phyloP scores from a whole-genome alignment of 495 filamentous ascomycete species.

The Aspergillus conjunctus region DNA sequence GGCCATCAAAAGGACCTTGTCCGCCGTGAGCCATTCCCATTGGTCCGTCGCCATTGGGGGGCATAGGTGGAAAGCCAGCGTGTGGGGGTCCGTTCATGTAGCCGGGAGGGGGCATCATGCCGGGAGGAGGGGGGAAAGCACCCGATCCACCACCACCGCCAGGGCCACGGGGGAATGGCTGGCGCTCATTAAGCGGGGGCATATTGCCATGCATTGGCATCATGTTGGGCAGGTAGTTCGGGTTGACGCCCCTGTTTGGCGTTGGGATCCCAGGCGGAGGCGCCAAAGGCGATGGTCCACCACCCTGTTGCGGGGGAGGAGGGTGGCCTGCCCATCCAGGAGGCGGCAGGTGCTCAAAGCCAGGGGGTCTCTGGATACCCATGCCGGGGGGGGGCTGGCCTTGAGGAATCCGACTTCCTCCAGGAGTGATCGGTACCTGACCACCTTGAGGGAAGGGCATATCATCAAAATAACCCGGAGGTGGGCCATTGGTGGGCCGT shows the following conservation, averaged over 20 bases:
- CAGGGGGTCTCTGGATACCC: slow-evolving; percentile 51
- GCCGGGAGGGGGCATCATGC: slow-evolving; percentile 55
- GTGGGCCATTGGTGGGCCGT: slow-evolving; percentile 42
- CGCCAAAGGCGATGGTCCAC: slow-evolving; percentile 41
- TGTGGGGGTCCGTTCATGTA: slow-evolving; percentile 52
- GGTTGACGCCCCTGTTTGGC: slow-evolving; percentile 43
- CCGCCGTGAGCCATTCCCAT: slow-evolving; percentile 42
- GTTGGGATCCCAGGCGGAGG: slow-evolving; percentile 52
- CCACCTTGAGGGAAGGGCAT: slow-evolving; percentile 41
- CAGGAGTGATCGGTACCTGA: slow-evolving; percentile 43
- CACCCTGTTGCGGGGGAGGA: slow-evolving; percentile 41
- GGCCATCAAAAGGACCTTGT: slow-evolving; percentile 43
- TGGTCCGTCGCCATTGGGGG: slow-evolving; percentile 46
- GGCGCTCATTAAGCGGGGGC: slow-evolving; percentile 42
- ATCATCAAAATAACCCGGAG: slow-evolving; percentile 51
- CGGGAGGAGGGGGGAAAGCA: slow-evolving; percentile 41
- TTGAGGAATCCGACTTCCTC: slow-evolving; percentile 39
- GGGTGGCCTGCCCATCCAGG: slow-evolving; percentile 45
- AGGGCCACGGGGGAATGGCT: slow-evolving; percentile 42
- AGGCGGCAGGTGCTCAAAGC: slow-evolving; percentile 50
- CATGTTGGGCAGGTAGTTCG: slow-evolving; percentile 48
- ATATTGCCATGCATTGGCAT: slow-evolving; percentile 46
- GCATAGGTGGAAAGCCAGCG: slow-evolving; percentile 50
- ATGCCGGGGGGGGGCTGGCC: slow-evolving; percentile 40
- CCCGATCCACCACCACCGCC: slow-evolving; percentile 23